phyloP scores from a whole-genome alignment of 2,329 filamentous ascomycete species.

The Colletotrichum sp. region DNA sequence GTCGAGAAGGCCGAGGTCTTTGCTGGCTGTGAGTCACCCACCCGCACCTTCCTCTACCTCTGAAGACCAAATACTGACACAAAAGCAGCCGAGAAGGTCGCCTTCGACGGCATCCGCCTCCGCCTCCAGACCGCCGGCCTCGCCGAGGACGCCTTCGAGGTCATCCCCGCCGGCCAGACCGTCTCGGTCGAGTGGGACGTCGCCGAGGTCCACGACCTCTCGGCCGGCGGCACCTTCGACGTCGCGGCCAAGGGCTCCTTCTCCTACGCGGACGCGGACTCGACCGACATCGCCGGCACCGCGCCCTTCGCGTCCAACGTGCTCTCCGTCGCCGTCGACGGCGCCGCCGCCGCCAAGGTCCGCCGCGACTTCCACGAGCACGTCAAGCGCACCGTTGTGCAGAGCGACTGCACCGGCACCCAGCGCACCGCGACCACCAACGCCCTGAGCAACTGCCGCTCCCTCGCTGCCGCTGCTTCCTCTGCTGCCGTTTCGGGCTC shows the following conservation, averaged over 20 bases:
- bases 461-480: conserved; percentile 58
- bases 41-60: neutral
- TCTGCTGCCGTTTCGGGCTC: conserved; percentile 53
- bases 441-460: conserved; percentile 60
- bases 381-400: conserved; percentile 54
- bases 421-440: conserved; percentile 47
- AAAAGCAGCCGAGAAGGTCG: conserved; percentile 41
- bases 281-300: conserved; percentile 58
- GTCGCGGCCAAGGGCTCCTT: conserved; percentile 62
- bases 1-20: conserved; percentile 60
- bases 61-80: neutral
- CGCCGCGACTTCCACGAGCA: conserved; percentile 46
- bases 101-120: conserved; percentile 60
- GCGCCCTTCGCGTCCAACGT: conserved; percentile 65
- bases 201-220: conserved; percentile 59
- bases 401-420: conserved; percentile 59
- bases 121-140: conserved; percentile 50
- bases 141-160: conserved; percentile 53
- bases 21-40: conserved; percentile 43
- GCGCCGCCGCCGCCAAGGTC: conserved; percentile 54
- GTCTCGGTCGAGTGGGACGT: conserved; percentile 60
- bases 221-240: conserved; percentile 57
- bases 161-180: conserved; percentile 52
- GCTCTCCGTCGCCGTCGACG: conserved; percentile 62
- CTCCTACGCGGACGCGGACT: conserved; percentile 56